These are phyloP conservation scores for Phaeoacremonium minimum DNA, from an alignment of 2,329 filamentous ascomycete genomes.

Conservation along the genomic window DNA sequence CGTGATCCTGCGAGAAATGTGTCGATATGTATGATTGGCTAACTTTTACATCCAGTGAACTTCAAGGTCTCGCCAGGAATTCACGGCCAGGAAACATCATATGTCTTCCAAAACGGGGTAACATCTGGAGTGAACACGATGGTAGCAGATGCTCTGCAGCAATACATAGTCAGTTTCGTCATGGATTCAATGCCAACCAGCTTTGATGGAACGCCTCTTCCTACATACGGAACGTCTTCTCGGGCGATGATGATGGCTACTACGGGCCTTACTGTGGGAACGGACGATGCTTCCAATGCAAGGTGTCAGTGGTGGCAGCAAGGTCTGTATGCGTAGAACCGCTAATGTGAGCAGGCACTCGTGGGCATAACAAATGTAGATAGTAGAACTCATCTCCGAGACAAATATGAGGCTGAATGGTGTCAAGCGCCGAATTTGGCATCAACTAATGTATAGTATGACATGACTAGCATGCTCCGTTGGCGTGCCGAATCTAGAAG, in stretches of 20 bases:
- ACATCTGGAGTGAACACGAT: conserved; percentile 4
- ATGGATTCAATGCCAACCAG: conserved; percentile 1
- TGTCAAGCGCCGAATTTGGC: too few species aligned
- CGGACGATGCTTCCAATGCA: conserved; percentile 4
- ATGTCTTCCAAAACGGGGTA: conserved; percentile 6
- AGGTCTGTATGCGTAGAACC: conserved; percentile 1
- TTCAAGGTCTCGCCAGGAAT: neutral
- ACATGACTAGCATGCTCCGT: too few species aligned
- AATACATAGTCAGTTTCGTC: conserved; percentile 6
- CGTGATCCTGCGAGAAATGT: conserved; percentile 2
- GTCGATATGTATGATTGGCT: conserved; percentile 6
- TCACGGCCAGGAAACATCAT: conserved; percentile 3
- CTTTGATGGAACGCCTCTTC: conserved; percentile 1
- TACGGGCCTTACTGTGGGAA: conserved; percentile 1
- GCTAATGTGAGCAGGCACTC: too few species aligned
- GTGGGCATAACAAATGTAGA: too few species aligned
- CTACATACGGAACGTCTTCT: neutral
- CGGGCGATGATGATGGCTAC: conserved; percentile 2
- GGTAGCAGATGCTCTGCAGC: conserved; percentile 2
- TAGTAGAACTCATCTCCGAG: too few species aligned
- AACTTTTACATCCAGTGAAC: neutral
- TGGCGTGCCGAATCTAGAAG: too few species aligned
- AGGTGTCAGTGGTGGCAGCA: conserved; percentile 8
- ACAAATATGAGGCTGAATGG: too few species aligned
- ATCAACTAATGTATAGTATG: too few species aligned